Evolutionary conservation across 1,284 basidiomycete genomes (phyloP), one percentile per base, ranked within the genome.

Genomic region (Wolfiporia cocos): DNA sequence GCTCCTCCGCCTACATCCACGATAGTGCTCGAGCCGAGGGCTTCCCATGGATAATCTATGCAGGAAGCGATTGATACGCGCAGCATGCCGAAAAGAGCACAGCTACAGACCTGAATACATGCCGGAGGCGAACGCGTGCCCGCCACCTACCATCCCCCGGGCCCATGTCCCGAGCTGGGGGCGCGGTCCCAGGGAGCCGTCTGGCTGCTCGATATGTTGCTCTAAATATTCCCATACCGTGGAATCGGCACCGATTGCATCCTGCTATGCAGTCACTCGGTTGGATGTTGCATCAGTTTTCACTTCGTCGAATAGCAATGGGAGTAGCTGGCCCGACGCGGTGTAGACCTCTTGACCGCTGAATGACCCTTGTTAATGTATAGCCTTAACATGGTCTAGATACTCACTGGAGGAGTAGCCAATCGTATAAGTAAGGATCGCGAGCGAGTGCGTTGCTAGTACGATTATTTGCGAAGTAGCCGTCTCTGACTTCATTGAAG

Each of bases 1-100:
- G 51, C 42, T 3, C 53, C 50, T 0, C 52, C 54, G 4, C 54
- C 52, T 17, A 54, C 50, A 39, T 56, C 53, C 19, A 54, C 42
- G 15, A 53, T 35, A 5, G 39, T 32, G 2, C 47, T 39, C 6
- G 28, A 33, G 10, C 34, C 11, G 7, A 55, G 47, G 3, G 41
- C 34, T 3, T 33, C 37, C 50, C 55, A 54, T 1, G 40, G 48
- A 33, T 44, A 54, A 24, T 53, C 52, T 53, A 23, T n/a, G 14
- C 4, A 18, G 18, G 6, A 15, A 14, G 17, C 7, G 3, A 21
- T 37, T 30, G 19, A 34, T 14, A 6, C 15, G 20, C 11, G 3
- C 17, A 7, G 18, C 10, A 9, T 7, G 14, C 15, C 15, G 24
- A 17, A 19, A 26, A 3, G 7, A 7, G 19, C 20, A 10, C 32